phyloP scores from a whole-genome alignment of 2,329 filamentous ascomycete genomes.

The Knufia fluminis region DNA sequence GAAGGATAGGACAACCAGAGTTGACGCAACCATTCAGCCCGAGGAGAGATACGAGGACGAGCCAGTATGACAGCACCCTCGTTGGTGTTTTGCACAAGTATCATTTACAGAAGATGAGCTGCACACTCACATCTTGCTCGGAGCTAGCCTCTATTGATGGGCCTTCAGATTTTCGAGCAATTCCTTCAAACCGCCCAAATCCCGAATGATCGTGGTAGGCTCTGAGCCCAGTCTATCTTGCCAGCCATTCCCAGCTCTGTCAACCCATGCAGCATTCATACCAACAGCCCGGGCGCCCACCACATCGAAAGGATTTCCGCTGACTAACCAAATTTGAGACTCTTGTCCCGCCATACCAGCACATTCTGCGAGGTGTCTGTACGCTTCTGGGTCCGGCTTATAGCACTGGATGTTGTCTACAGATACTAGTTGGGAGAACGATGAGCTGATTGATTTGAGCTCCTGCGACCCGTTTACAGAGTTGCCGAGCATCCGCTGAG shows the following conservation, averaged over 20 bases:
- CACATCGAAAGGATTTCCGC: slow-evolving; percentile 64
- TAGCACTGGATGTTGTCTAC: slow-evolving; percentile 52
- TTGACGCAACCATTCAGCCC: slow-evolving; percentile 20
- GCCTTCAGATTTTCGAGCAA: slow-evolving; percentile 23
- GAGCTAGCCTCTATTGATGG: not conserved
- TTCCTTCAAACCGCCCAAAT: slow-evolving; percentile 49
- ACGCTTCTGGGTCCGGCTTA: slow-evolving; percentile 57
- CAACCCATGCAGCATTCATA: slow-evolving; percentile 58
- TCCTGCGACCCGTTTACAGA: slow-evolving; percentile 51
- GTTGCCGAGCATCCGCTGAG: slow-evolving; percentile 50
- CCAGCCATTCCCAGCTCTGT: slow-evolving; percentile 56
- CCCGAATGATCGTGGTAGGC: slow-evolving; percentile 47
- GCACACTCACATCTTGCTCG: not conserved
- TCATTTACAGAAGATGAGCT: too few relatives aligned
- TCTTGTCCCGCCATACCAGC: slow-evolving; percentile 40
- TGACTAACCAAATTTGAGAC: slow-evolving; percentile 57
- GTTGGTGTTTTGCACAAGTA: too few relatives aligned
- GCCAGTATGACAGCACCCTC: slow-evolving; percentile 24
- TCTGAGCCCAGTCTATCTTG: slow-evolving; percentile 48
- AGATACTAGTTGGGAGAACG: slow-evolving; percentile 50
- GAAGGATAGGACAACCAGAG: slow-evolving; percentile 36
- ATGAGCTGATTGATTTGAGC: slow-evolving; percentile 38
- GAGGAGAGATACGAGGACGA: slow-evolving; percentile 32
- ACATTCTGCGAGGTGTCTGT: slow-evolving; percentile 48
- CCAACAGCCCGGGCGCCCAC: slow-evolving; percentile 55